Conservation (phyloP, 371 early-diverging fungal species). For the Apophysomyces elegans region DNA sequence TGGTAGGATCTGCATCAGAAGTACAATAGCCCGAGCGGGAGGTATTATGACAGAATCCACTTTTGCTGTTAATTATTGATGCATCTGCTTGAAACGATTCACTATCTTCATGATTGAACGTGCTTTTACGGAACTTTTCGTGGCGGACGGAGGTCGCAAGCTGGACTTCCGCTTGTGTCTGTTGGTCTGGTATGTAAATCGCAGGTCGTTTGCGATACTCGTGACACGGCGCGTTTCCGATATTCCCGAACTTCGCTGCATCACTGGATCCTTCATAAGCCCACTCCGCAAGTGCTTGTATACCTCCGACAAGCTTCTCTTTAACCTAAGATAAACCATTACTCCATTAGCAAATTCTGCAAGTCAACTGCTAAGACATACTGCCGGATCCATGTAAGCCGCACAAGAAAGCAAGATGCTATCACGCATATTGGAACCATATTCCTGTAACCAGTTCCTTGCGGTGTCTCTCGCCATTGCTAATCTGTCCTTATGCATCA, state of each 20-base stretch:
- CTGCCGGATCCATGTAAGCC: background rate
- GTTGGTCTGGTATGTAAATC: no score
- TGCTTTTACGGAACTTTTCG: no score
- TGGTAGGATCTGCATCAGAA: background rate
- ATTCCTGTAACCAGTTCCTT: background rate
- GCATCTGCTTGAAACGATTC: no score
- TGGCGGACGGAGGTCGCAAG: no score
- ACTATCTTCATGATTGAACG: no score
- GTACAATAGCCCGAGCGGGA: background rate
- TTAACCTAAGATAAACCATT: background rate
- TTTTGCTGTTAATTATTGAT: no score
- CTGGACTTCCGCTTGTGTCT: no score
- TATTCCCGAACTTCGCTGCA: no score
- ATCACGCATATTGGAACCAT: slow-evolving; percentile 3
- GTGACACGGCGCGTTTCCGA: no score
- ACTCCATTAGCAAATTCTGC: background rate
- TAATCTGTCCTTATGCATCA: background rate
- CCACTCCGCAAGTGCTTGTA: no score
- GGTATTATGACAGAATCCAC: background rate
- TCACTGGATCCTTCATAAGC: no score
- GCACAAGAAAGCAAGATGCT: background rate
- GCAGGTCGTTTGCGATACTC: no score
- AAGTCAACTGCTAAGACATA: background rate
- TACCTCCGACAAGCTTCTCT: background rate
- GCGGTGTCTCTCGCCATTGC: background rate